phyloP scores from a whole-genome alignment of 768 basidiomycete genomes.

The Tulasnella sp. region DNA sequence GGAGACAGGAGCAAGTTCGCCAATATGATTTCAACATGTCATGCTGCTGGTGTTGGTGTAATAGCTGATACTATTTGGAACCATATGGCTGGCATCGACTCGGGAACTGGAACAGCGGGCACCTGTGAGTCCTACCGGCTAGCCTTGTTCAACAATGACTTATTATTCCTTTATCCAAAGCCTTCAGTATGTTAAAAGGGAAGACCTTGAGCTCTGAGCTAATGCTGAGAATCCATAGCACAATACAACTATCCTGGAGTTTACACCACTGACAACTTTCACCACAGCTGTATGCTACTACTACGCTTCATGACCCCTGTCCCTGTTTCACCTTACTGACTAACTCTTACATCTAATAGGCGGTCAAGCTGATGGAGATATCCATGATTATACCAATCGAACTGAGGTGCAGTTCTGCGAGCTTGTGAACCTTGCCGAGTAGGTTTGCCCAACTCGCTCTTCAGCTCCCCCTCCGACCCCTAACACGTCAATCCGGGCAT shows the following conservation, averaged over 20 bases:
- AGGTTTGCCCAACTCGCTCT: constrained; percentile 21
- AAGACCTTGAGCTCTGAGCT: constrained; percentile 11
- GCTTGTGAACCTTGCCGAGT: constrained; percentile 48
- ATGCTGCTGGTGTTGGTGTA: constrained; percentile 49
- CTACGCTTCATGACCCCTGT: too few species aligned
- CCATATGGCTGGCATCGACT: constrained; percentile 42
- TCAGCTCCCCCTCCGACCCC: not conserved
- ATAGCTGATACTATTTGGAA: constrained; percentile 54
- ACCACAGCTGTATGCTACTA: constrained; percentile 49
- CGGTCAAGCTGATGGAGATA: constrained; percentile 27
- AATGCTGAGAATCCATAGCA: not conserved
- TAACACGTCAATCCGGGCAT: not conserved
- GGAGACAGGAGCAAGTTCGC: constrained; percentile 48
- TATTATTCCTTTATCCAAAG: constrained; percentile 2
- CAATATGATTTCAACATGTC: constrained; percentile 44
- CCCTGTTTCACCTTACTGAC: not conserved
- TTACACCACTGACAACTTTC: constrained; percentile 42
- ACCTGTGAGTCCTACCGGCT: not conserved
- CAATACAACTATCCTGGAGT: constrained; percentile 28
- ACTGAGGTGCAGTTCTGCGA: constrained; percentile 50
- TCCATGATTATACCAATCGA: constrained; percentile 47
- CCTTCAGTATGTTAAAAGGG: constrained; percentile 17
- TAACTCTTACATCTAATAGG: not conserved
- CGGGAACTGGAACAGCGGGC: not conserved
- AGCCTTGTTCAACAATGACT: not conserved